Percentiles rank a stretch among this genome's conserved stretches.
These are phyloP conservation scores for Lizonia empirigonia DNA, from an alignment of 2,329 filamentous ascomycete species.

Conservation along the genomic window DNA sequence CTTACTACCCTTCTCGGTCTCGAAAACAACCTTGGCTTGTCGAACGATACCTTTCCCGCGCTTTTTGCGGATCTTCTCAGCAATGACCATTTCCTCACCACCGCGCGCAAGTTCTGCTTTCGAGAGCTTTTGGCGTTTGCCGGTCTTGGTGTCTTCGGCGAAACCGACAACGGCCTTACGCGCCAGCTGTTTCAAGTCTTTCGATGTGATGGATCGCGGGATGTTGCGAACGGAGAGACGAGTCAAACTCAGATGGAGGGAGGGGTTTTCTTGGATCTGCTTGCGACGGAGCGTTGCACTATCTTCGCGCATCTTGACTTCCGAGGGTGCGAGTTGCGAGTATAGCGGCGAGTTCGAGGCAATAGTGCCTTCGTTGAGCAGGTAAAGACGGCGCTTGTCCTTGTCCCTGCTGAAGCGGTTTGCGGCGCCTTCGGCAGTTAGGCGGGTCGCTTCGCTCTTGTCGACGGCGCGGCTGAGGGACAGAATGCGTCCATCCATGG, in stretches of 20 bases:
- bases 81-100: slow-evolving; percentile 77
- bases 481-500: slow-evolving; percentile 84
- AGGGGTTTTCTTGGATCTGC: slow-evolving; percentile 88
- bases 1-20: slow-evolving; percentile 84
- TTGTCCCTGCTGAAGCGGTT: slow-evolving; percentile 72
- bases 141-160: slow-evolving; percentile 83
- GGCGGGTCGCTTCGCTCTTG: slow-evolving; percentile 75
- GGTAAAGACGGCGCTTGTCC: slow-evolving; percentile 88
- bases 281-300: slow-evolving; percentile 87
- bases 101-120: slow-evolving; percentile 86
- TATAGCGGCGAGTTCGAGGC: slow-evolving; percentile 77
- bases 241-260: slow-evolving; percentile 84
- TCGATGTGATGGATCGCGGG: slow-evolving; percentile 79
- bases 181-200: slow-evolving; percentile 88
- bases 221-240: slow-evolving; percentile 91
- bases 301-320: slow-evolving; percentile 85
- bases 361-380: slow-evolving; percentile 86
- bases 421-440: slow-evolving; percentile 71
- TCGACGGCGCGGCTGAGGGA: slow-evolving; percentile 84
- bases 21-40: slow-evolving; percentile 94
- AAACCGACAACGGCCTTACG: slow-evolving; percentile 94
- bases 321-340: slow-evolving; percentile 74
- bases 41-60: slow-evolving; percentile 87
- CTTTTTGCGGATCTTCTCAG: slow-evolving; percentile 77
- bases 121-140: slow-evolving; percentile 76